These are phyloP conservation scores for Tausonia pullulans DNA, from an alignment of 1,284 basidiomycete species.

Conservation along the genomic window DNA sequence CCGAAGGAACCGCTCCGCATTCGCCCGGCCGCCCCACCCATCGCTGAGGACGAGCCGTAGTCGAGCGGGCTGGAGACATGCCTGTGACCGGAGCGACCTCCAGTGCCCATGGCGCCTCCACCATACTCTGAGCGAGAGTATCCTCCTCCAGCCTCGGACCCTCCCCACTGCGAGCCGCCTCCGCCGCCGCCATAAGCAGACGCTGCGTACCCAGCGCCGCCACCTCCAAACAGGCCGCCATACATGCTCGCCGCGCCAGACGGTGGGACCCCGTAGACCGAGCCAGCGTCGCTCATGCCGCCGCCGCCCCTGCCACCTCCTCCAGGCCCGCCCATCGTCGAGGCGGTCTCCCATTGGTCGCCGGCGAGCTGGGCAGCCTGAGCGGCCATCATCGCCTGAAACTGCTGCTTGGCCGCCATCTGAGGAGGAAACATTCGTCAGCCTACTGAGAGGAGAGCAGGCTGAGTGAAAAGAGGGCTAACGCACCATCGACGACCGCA, in stretches of 20 bases:
- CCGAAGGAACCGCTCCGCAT: not conserved
- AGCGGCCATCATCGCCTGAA: slow-evolving; percentile 12
- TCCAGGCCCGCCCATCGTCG: slow-evolving; percentile 1
- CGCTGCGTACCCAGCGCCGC: slow-evolving; percentile 7
- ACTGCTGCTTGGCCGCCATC: slow-evolving; percentile 17
- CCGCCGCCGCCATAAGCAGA: slow-evolving; percentile 13
- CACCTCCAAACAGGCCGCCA: not conserved
- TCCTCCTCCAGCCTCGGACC: not conserved
- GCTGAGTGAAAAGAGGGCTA: not conserved
- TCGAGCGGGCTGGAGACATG: not conserved
- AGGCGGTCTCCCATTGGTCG: slow-evolving; percentile 13
- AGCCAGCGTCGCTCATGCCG: slow-evolving; percentile 9
- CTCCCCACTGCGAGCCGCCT: not conserved
- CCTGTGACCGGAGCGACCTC: not conserved
- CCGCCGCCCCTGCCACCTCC: not conserved
- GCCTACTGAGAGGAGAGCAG: not conserved
- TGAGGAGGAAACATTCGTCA: not conserved
- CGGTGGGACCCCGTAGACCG: not conserved
- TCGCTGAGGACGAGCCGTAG: not conserved
- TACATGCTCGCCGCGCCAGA: not conserved
- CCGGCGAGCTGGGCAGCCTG: slow-evolving; percentile 11
- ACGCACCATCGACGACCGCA: slow-evolving; percentile 12
- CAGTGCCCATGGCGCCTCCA: not conserved
- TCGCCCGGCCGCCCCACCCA: not conserved
- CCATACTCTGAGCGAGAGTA: slow-evolving; percentile 12